Base-by-base conservation (phyloP, 2,329 filamentous ascomycete species). In the Cryphonectria radicalis region DNA sequence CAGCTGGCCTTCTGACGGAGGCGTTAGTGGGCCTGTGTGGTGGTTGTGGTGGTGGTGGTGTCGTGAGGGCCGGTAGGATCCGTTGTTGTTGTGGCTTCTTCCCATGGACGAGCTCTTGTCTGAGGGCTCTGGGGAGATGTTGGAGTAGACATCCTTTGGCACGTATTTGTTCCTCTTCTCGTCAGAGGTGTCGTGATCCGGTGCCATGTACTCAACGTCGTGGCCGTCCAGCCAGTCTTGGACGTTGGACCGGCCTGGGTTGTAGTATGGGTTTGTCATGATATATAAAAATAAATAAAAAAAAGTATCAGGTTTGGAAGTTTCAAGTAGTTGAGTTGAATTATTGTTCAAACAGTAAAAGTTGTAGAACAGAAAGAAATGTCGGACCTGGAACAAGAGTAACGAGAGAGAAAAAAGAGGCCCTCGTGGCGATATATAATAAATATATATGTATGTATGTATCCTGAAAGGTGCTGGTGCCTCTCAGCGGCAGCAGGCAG, bases 171-270 rank as follows among this genome's bases (percentile, higher is more conserved):
- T 64, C 25, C 42, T 57, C 46, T 28, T 63, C n/a, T 57, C 46
- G n/a, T 67, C 55, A 42, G 63, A 35, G 10, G 40, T 13, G 25
- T 73, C 66, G 28, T 69, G 63, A 17, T 73, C 72, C 5, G 72
- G 70, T 1, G 32, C 62, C 17, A 73, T 69, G 50, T 73, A 72
- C 57, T 73, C 72, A 13, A 70, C 70, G 13, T 72, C 70, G 17
- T 72, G 70, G 66, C 70, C 50, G 11, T 72, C 68, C 8, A 73
- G 66, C 72, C 72, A 73, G 62, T 72, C 66, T 35, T 70, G 28
- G 7, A 73, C 72, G 40, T 65, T 65, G 4, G 72, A 68, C 63
- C 68, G 66, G 8, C 43, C 37, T 43, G 62, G 32, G 43, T 66
- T 32, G 14, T 43, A n/a, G 28, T 22, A 62, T 70, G 70, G 64